phyloP scores from a whole-genome alignment of 2,329 filamentous ascomycete species.

The Dothidotthia symphoricarpi region DNA sequence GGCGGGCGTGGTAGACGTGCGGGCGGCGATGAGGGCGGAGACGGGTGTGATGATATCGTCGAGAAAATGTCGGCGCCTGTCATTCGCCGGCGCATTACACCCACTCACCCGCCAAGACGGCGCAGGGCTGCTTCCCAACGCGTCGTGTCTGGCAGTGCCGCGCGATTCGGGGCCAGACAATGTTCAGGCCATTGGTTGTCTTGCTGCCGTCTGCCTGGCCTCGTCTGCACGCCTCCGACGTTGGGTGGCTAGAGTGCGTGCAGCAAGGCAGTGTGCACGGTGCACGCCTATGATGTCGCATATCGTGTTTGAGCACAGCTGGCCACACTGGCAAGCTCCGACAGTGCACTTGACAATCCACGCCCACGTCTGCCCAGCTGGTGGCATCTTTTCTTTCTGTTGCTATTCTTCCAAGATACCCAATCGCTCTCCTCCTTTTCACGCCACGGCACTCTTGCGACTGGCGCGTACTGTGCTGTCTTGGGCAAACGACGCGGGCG shows the following conservation, averaged over 20 bases:
- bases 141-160: not conserved
- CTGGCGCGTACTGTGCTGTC: constrained; percentile 20
- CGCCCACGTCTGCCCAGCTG: constrained; percentile 19
- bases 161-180: too few relatives aligned
- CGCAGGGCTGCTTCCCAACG: constrained; percentile 10
- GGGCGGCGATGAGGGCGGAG: constrained; percentile 22
- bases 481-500: constrained; percentile 18
- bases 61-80: constrained; percentile 32
- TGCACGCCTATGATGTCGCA: constrained; percentile 30
- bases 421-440: constrained; percentile 17
- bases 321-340: constrained; percentile 32
- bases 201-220: constrained; percentile 1
- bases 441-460: constrained; percentile 5
- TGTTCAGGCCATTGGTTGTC: too few relatives aligned
- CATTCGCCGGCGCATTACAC: constrained; percentile 19
- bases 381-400: constrained; percentile 18
- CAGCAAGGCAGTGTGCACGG: constrained; percentile 21
- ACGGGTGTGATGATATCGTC: constrained; percentile 30
- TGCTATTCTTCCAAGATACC: constrained; percentile 27
- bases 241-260: constrained; percentile 13
- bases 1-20: constrained; percentile 34
- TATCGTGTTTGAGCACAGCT: constrained; percentile 37
- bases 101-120: constrained; percentile 21
- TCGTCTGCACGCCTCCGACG: constrained; percentile 11
- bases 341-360: constrained; percentile 13